phyloP scores from a whole-genome alignment of 2,329 filamentous ascomycete genomes.

The Phyllosticta ampelicida region DNA sequence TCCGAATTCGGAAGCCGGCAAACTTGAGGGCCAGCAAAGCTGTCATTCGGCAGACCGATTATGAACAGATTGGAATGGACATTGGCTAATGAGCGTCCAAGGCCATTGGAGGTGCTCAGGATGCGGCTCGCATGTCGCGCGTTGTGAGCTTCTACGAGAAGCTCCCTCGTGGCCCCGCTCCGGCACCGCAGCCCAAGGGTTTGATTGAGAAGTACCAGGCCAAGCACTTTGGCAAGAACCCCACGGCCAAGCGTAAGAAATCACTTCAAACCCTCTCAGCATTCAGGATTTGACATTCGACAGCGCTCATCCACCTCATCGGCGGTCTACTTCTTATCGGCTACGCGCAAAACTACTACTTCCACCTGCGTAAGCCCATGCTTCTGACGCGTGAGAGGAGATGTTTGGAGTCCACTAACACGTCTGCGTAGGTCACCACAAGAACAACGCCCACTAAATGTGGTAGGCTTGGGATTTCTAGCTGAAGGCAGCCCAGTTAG shows the following conservation, averaged over 20 bases:
- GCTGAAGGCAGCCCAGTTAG: constrained; percentile 1
- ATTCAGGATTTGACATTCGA: constrained; percentile 10
- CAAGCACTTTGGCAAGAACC: constrained; percentile 88
- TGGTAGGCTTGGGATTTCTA: background rate
- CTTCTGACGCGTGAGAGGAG: constrained; percentile 9
- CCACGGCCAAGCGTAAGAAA: constrained; percentile 71
- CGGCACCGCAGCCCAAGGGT: constrained; percentile 70
- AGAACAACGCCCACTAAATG: constrained; percentile 95
- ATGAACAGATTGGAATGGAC: constrained; percentile 12
- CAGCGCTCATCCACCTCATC: constrained; percentile 84
- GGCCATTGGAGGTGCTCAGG: constrained; percentile 89
- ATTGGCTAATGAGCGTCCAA: constrained; percentile 33
- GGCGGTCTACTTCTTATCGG: constrained; percentile 67
- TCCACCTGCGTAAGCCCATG: constrained; percentile 83
- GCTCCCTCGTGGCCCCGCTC: constrained; percentile 84
- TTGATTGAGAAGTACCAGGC: constrained; percentile 78
- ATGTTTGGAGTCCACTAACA: constrained; percentile 10
- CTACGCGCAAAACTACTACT: constrained; percentile 99
- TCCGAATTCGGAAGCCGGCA: constrained; percentile 7
- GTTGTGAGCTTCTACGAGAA: constrained; percentile 99
- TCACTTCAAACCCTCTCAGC: constrained; percentile 10
- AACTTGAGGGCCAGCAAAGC: background rate
- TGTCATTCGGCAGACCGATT: background rate
- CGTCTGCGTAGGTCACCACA: constrained; percentile 73
- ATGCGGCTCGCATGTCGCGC: constrained; percentile 95